Conservation (phyloP, 106 monocot species). For the Dendrobium huoshanense region DNA sequence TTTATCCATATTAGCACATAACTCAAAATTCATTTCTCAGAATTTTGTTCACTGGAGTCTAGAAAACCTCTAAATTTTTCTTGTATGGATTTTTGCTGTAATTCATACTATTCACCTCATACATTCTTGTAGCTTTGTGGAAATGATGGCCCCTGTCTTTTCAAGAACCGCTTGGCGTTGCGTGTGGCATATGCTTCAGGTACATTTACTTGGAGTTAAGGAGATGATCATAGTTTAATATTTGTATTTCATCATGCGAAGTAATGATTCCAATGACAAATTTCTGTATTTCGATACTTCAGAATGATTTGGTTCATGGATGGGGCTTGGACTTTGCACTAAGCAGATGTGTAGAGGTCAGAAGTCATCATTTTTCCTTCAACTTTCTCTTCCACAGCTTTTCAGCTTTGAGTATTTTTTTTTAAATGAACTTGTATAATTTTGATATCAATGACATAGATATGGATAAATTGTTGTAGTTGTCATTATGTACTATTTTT, state of each 20-base stretch:
- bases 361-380: background rate
- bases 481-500: background rate
- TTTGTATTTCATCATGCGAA: background rate
- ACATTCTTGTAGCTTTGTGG: conserved; percentile 35
- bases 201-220: background rate
- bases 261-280: background rate
- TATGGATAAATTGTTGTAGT: background rate
- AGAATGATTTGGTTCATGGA: conserved; percentile 75
- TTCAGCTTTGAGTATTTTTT: background rate
- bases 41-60: background rate
- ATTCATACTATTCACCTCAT: background rate
- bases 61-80: background rate
- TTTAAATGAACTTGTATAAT: background rate
- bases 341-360: conserved; percentile 56
- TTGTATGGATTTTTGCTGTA: background rate
- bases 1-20: background rate
- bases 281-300: background rate
- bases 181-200: conserved; percentile 73
- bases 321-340: conserved; percentile 67
- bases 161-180: conserved; percentile 59
- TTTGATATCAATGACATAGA: background rate
- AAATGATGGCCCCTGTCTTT: conserved; percentile 64
- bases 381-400: background rate
- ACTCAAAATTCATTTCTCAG: background rate
- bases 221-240: background rate